These are phyloP conservation scores for Solanum pinnatisectum DNA, from an alignment of 257 asterid genomes.

Conservation along the genomic window DNA sequence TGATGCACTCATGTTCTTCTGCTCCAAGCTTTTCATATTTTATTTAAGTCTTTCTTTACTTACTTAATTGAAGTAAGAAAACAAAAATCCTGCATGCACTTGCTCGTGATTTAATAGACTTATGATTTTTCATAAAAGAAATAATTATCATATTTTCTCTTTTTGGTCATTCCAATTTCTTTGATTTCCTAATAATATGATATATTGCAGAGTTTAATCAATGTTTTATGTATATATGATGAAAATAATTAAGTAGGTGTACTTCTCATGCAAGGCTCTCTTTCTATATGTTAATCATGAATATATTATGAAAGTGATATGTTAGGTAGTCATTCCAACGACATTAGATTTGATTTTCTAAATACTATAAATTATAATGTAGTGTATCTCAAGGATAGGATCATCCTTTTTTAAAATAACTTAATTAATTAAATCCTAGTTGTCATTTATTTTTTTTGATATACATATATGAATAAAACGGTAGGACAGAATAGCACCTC, in stretches of 20 bases:
- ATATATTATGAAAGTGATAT: not conserved
- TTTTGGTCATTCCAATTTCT: not conserved
- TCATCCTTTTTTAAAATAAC: not conserved
- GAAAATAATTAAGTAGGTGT: not conserved
- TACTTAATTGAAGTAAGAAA: too few species aligned
- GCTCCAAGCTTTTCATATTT: not conserved
- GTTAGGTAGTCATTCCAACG: not conserved
- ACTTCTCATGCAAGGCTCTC: not conserved
- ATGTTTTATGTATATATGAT: not conserved
- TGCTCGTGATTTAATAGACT: too few species aligned
- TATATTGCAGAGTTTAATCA: not conserved
- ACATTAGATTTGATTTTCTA: not conserved
- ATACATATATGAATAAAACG: not conserved
- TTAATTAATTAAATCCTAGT: not conserved
- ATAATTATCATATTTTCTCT: not conserved
- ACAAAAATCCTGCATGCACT: too few species aligned
- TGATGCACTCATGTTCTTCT: too few species aligned
- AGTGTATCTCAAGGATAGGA: not conserved
- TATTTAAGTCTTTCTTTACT: too few species aligned
- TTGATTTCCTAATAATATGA: not conserved
- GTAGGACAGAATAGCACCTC: not conserved
- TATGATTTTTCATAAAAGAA: not conserved
- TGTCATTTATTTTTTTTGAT: not conserved
- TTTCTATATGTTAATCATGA: not conserved
- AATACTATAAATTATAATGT: not conserved